phyloP scores from a whole-genome alignment of 78 protist species.

The Monocercomonoides exilis region DNA sequence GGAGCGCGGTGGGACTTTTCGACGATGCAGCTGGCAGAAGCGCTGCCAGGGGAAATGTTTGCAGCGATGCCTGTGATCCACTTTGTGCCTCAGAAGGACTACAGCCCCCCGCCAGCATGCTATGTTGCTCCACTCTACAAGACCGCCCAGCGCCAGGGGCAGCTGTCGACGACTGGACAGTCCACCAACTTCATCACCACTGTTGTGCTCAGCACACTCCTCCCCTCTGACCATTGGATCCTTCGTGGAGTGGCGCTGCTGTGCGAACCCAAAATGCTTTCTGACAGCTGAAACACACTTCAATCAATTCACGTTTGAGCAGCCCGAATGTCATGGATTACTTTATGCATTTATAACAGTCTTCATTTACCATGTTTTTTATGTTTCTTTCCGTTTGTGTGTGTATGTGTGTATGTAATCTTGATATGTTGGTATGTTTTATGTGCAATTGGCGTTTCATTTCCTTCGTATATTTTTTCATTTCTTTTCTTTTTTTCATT shows the following conservation, averaged over 20 bases:
- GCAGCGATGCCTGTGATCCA: not conserved
- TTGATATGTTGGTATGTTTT: no score
- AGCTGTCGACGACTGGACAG: conserved; percentile 1
- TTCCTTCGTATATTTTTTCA: no score
- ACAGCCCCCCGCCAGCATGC: not conserved
- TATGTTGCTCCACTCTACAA: conserved; percentile 12
- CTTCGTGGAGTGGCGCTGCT: not conserved
- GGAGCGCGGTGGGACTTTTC: conserved; percentile 22
- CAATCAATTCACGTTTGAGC: no score
- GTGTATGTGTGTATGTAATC: no score
- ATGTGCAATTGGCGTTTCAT: no score
- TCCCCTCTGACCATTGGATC: not conserved
- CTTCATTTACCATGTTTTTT: no score
- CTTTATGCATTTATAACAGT: no score
- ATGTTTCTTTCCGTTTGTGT: no score
- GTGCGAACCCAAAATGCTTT: no score
- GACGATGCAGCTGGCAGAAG: not conserved
- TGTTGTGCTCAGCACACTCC: not conserved
- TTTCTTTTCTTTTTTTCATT: no score
- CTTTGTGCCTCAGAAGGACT: not conserved
- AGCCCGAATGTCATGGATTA: no score
- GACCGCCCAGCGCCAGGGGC: not conserved
- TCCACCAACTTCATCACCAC: not conserved
- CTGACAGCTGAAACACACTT: no score
- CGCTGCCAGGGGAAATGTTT: not conserved